Evolutionary conservation across 1,284 basidiomycete species (phyloP).

Genomic region (Tilletiopsis washingtonensis): DNA sequence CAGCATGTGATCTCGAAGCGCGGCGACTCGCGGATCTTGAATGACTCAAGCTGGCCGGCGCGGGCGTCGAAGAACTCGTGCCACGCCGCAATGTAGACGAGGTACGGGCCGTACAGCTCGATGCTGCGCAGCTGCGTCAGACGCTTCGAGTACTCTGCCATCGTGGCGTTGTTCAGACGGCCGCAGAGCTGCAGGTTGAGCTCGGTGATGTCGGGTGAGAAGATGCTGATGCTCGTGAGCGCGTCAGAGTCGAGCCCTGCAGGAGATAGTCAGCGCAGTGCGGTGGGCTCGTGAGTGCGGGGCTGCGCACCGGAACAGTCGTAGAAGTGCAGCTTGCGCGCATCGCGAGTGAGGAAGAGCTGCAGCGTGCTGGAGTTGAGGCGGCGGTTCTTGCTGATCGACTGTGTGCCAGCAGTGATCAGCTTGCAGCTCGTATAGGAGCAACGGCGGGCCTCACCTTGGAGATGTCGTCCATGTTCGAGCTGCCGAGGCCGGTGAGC

Average conservation of each 20-base stretch:
- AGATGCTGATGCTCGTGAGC: constrained; percentile 25
- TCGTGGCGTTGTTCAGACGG: constrained; percentile 63
- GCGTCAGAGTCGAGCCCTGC: constrained; percentile 28
- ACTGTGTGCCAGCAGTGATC: constrained; percentile 69
- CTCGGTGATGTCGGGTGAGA: constrained; percentile 33
- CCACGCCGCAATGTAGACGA: constrained; percentile 72
- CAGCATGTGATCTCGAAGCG: constrained; percentile 73
- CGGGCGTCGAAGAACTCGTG: constrained; percentile 63
- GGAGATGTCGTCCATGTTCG: constrained; percentile 39
- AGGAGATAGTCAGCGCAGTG: constrained; percentile 49
- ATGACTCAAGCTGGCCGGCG: constrained; percentile 57
- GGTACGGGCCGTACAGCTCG: constrained; percentile 80
- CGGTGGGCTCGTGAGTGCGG: constrained; percentile 36
- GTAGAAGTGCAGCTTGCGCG: constrained; percentile 67
- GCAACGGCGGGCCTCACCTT: constrained; percentile 8
- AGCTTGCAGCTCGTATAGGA: constrained; percentile 55
- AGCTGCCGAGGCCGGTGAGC: constrained; percentile 70
- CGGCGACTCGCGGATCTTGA: constrained; percentile 69
- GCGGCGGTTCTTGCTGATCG: constrained; percentile 75
- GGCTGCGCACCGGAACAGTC: constrained; percentile 63
- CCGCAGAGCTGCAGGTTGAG: constrained; percentile 77
- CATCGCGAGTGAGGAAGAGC: constrained; percentile 71
- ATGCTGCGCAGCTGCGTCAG: constrained; percentile 64
- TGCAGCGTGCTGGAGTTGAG: constrained; percentile 66
- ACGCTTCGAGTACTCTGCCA: constrained; percentile 60